Evolutionary conservation across 805 yeast genomes (phyloP), one percentile per base, ranked within the genome.

Genomic region (Kodamaea fukazawae): DNA sequence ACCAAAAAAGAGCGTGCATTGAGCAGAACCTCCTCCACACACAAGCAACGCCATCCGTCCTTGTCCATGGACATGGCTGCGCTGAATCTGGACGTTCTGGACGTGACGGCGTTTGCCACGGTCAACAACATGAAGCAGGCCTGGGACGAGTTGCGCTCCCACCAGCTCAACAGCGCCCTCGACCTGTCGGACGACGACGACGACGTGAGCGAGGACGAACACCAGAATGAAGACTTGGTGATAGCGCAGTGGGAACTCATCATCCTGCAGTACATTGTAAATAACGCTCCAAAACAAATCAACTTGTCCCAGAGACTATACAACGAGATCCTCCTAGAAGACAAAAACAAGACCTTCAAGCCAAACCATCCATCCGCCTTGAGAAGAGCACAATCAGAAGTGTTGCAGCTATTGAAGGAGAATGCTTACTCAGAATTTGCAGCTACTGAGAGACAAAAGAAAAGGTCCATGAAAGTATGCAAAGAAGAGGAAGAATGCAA

Each of bases 271-370:
- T 77, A 67, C 49, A 64, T 78, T 29, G 41, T 47, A 9, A 61
- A 59, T 10, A 65, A 73, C 40, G 62, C 81, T 1, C 67, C 70
- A 2, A 61, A 60, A 29, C 79, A 78, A 51, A 65, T 78, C 43
- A 78, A 77, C 52, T 46, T 78, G 16, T 71, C 79, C 0, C 51
- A 61, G 43, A 59, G 62, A 6, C 57, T 73, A 2, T 61, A 55
- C 43, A 53, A 60, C 11, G 47, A 49, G 9, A 50, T 65, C 29
- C 29, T 57, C 25, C 42, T 37, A 9, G 52, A 47, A 14, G 39
- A 53, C 18, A 23, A 8, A 6, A 25, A 25, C 23, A n/a, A n/a
- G 26, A 16, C 13, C 25, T 7, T 12, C 7, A 40, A 49, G 35
- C 46, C 64, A 9, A 66, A 61, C 33, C 44, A 44, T 17, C 71